These are phyloP conservation scores for Talaromyces wortmannii DNA, from an alignment of 495 filamentous ascomycete genomes.

Conservation along the genomic window DNA sequence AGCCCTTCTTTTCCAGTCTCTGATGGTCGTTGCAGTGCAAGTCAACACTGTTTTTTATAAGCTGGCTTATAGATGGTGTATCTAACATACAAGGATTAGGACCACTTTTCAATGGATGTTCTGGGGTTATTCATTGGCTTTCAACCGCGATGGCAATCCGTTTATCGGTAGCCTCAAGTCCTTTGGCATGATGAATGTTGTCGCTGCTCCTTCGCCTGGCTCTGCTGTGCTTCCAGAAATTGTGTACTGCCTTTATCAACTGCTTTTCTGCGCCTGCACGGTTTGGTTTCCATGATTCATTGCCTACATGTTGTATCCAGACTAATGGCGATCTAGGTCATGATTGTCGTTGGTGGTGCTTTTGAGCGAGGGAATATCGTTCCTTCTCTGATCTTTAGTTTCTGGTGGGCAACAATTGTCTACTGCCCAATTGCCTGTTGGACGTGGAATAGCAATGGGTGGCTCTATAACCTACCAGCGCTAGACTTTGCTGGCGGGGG, in stretches of 20 bases:
- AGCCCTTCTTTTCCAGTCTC: conserved; percentile 49
- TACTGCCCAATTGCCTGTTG: conserved; percentile 54
- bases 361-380: conserved; percentile 51
- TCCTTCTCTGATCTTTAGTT: conserved; percentile 49
- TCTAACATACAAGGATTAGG: neutral
- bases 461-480: conserved; percentile 47
- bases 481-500: conserved; percentile 52
- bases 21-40: conserved; percentile 41
- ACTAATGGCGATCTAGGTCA: conserved; percentile 22
- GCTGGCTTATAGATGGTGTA: neutral
- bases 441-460: conserved; percentile 55
- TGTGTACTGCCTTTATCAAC: conserved; percentile 51
- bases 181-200: conserved; percentile 47
- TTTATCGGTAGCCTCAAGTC: conserved; percentile 49
- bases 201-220: conserved; percentile 42
- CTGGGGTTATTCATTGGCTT: conserved; percentile 52
- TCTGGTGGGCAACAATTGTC: conserved; percentile 53
- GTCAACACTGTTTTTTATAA: conserved; percentile 4
- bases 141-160: conserved; percentile 38
- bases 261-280: conserved; percentile 51
- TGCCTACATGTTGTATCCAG: neutral
- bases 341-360: conserved; percentile 45
- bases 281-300: conserved; percentile 17
- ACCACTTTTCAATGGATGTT: conserved; percentile 52
- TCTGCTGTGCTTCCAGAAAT: conserved; percentile 46